These are phyloP conservation scores for Yueomyces sinensis DNA, from an alignment of 805 yeast genomes.

Conservation along the genomic window DNA sequence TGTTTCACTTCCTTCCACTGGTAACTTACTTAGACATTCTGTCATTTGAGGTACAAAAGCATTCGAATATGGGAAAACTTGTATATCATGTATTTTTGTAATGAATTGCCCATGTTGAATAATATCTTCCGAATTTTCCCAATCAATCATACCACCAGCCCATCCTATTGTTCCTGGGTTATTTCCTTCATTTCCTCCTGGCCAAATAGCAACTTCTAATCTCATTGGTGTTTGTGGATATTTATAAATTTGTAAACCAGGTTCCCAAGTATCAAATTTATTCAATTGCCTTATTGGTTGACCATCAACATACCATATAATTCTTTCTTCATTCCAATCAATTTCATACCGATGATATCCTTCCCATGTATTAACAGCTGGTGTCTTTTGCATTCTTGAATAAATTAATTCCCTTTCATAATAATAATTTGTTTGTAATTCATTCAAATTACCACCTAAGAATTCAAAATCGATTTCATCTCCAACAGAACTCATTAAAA, in stretches of 20 bases:
- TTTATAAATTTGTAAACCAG: constrained; percentile 35
- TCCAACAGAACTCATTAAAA: constrained; percentile 69
- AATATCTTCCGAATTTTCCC: constrained; percentile 64
- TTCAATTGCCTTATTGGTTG: constrained; percentile 45
- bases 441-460: constrained; percentile 55
- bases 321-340: constrained; percentile 67
- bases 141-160: constrained; percentile 83
- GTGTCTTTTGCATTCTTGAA: constrained; percentile 31
- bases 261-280: constrained; percentile 51
- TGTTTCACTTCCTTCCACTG: background rate
- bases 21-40: constrained; percentile 4
- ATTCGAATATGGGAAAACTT: constrained; percentile 47
- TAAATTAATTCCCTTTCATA: constrained; percentile 61
- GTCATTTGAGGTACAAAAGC: too few species aligned
- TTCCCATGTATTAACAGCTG: constrained; percentile 37
- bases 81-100: constrained; percentile 43
- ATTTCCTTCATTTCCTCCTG: constrained; percentile 46
- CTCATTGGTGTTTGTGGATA: constrained; percentile 70
- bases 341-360: constrained; percentile 64
- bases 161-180: constrained; percentile 59
- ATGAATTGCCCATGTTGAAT: constrained; percentile 62
- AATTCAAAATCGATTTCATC: constrained; percentile 90
- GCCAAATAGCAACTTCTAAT: constrained; percentile 68
- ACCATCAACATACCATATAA: constrained; percentile 68
- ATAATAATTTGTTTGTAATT: constrained; percentile 71